Percentiles rank a stretch among this genome's conserved stretches.
These are phyloP conservation scores for Penicillium malachiteum DNA, from an alignment of 495 filamentous ascomycete species.

Conservation along the genomic window DNA sequence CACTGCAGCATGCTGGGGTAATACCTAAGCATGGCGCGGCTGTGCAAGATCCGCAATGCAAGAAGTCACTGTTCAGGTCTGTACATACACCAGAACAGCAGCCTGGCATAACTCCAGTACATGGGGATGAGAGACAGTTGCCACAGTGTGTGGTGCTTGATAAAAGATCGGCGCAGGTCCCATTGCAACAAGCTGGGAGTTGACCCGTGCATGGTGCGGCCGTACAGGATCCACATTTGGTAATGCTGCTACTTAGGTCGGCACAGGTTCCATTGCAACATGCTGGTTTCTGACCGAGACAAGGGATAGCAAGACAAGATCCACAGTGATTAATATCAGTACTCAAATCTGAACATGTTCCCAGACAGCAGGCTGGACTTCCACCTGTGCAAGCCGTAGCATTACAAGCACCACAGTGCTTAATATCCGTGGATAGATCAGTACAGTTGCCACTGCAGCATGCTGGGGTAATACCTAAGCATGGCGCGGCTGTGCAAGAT, in stretches of 20 bases:
- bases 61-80: slow-evolving; percentile 7
- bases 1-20: slow-evolving; percentile 14
- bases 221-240: slow-evolving; percentile 12
- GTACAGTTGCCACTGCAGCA: slow-evolving; percentile 12
- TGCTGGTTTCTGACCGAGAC: slow-evolving; percentile 2
- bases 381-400: slow-evolving; percentile 10
- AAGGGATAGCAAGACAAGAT: slow-evolving; percentile 7
- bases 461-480: slow-evolving; percentile 10
- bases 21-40: slow-evolving; percentile 9
- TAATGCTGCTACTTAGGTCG: slow-evolving; percentile 3
- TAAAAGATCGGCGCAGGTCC: slow-evolving; percentile 10
- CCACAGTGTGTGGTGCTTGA: slow-evolving; percentile 10
- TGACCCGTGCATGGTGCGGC: slow-evolving; percentile 7
- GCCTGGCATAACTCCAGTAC: slow-evolving; percentile 9
- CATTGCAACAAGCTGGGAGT: slow-evolving; percentile 13
- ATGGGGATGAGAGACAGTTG: not conserved
- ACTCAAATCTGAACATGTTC: slow-evolving; percentile 11
- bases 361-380: slow-evolving; percentile 14
- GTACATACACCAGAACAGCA: slow-evolving; percentile 19
- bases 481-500: slow-evolving; percentile 7
- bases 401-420: slow-evolving; percentile 8
- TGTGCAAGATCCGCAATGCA: slow-evolving; percentile 15
- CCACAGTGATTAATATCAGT: slow-evolving; percentile 11
- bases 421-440: slow-evolving; percentile 2
- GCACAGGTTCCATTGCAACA: slow-evolving; percentile 14